Evolutionary conservation across 257 asterid genomes (phyloP), one percentile per base, ranked within the genome.

Genomic region (Asclepias syriaca): DNA sequence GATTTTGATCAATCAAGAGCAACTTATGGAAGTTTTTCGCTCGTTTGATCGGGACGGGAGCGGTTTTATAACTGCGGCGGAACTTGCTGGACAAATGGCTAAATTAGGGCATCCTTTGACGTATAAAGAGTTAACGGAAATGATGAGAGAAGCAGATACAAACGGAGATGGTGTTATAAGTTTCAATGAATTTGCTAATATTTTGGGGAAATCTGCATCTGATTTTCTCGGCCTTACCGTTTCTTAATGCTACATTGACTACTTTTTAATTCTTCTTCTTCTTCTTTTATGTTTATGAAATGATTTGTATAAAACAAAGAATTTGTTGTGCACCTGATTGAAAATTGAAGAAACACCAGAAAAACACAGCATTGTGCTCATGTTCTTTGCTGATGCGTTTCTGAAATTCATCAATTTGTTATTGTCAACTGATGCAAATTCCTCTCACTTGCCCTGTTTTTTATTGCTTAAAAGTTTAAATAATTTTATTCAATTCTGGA

Each of bases 101-200:
- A 85, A 85, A 65, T 85, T 87, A 85, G 89, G 89, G 3, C 86
- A 79, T 21, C 86, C 86, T 12, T 69, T 86, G 60, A 82, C 87
- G 4, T 86, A 84, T 12, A 66, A 69, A 14, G 86, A 86, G 68
- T 73, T 86, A 8, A 65, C 78, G 0, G 84, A 79, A 63, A 75
- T 86, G 83, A 82, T 84, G 87, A 73, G 67, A 45, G 87, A 86
- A 19, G 91, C 91, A 5, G 89, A 86, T 34, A 80, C 86, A 0
- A 84, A 87, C 11, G 93, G 93, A 0, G 93, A 87, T 61, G 93
- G 93, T 2, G 89, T 85, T 45, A 84, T 87, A 19, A 87, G 89
- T 58, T 87, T 87, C 56, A 74, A 73, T 16, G 93, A 87, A 68
- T 87, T 87, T 74, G 86, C 90, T 4, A 74, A 58, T 64, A 64